phyloP scores from a whole-genome alignment of 108 stramenopile genomes.

The Cyclotella choctawhatcheeana region DNA sequence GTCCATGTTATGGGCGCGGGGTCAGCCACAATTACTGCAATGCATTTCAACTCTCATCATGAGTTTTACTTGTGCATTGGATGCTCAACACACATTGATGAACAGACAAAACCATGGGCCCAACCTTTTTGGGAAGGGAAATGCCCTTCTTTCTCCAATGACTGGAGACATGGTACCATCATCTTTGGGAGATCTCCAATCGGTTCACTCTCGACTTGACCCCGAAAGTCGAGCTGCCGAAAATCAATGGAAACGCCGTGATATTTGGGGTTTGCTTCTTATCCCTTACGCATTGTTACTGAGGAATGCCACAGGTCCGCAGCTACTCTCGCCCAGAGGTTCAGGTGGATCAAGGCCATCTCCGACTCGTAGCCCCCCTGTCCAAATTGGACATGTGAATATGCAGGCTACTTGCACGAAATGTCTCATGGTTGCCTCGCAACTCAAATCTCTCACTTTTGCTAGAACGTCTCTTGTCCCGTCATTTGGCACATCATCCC shows the following conservation, averaged over 20 bases:
- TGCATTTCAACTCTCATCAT: slow-evolving; percentile 61
- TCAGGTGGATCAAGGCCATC: slow-evolving; percentile 23
- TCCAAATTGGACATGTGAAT: slow-evolving; percentile 25
- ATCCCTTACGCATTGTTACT: slow-evolving; percentile 71
- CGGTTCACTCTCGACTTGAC: slow-evolving; percentile 61
- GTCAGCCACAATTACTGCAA: slow-evolving; percentile 65
- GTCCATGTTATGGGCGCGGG: slow-evolving; percentile 48
- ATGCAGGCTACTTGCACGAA: slow-evolving; percentile 52
- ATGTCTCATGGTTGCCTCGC: slow-evolving; percentile 59
- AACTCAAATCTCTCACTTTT: slow-evolving; percentile 76
- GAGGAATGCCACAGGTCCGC: slow-evolving; percentile 38
- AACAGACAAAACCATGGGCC: slow-evolving; percentile 62
- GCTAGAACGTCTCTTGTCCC: slow-evolving; percentile 69
- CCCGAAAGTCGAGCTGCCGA: slow-evolving; percentile 41
- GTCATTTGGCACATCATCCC: slow-evolving; percentile 43
- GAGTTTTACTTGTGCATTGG: slow-evolving; percentile 69
- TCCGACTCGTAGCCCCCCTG: slow-evolving; percentile 15
- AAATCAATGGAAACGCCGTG: slow-evolving; percentile 63
- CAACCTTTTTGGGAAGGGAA: slow-evolving; percentile 70
- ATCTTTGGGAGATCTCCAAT: slow-evolving; percentile 25
- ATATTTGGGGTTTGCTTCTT: slow-evolving; percentile 75
- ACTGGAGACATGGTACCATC: slow-evolving; percentile 11
- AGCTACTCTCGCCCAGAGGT: slow-evolving; percentile 55
- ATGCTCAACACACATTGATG: slow-evolving; percentile 58
- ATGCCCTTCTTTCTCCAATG: slow-evolving; percentile 61